These are phyloP conservation scores for Hemileia vastatrix DNA, from an alignment of 1,284 basidiomycete species.

Conservation along the genomic window DNA sequence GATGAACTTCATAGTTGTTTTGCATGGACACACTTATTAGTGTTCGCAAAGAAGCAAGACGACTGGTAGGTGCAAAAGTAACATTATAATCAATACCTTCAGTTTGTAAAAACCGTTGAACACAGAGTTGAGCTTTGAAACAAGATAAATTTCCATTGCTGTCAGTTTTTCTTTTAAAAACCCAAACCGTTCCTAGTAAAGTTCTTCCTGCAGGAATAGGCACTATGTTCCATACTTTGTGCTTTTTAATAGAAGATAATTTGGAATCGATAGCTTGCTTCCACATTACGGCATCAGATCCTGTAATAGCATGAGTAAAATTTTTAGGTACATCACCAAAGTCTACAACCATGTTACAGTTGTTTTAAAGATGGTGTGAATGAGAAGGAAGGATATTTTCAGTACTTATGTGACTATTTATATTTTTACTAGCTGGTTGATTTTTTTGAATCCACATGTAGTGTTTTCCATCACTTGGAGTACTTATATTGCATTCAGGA, in stretches of 20 bases:
- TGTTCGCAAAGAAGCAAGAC: not conserved
- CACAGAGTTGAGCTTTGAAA: not conserved
- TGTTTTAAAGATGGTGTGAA: too few species aligned
- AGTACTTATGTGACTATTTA: too few species aligned
- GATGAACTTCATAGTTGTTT: not conserved
- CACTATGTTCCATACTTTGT: constrained; percentile 1
- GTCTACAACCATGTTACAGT: too few species aligned
- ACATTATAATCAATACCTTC: not conserved
- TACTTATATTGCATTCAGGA: too few species aligned
- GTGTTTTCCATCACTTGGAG: too few species aligned
- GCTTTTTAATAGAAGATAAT: not conserved
- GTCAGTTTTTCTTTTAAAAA: not conserved
- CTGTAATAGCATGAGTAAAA: not conserved
- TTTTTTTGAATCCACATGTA: too few species aligned
- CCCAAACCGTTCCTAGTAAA: not conserved
- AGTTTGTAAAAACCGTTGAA: not conserved
- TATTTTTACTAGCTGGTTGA: too few species aligned
- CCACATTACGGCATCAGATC: not conserved
- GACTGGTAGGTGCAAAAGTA: not conserved
- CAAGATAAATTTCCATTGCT: not conserved
- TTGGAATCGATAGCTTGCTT: not conserved
- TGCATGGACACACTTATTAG: not conserved
- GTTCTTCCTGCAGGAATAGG: not conserved
- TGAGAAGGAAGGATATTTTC: too few species aligned
- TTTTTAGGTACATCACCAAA: not conserved